Evolutionary conservation across 2,329 filamentous ascomycete genomes (phyloP), one percentile per base, ranked within the genome.

Genomic region (Hawksworthiomyces lignivorus): DNA sequence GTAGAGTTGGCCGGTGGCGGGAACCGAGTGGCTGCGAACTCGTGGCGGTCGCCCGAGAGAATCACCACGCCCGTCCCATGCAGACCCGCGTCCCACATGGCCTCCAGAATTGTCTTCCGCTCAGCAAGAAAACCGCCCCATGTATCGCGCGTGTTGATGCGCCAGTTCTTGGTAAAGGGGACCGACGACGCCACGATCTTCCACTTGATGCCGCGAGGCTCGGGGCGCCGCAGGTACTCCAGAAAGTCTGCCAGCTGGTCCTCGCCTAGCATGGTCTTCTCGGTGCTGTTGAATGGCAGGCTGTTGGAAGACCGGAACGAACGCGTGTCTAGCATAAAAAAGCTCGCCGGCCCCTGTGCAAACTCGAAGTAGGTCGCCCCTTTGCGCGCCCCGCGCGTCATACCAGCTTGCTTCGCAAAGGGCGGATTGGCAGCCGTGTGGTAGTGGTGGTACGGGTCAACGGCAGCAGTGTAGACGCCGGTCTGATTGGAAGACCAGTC

Each of bases 111-210:
- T 42, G 69, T 71, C 41, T 73, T 76, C 14, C 92, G 81, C 67
- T 98, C 92, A 36, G 72, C 66, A 2, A 96, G 70, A 61, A 94
- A 96, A 0, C 90, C 90, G 35, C 87, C 87, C 92, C 92, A 98
- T 0, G 92, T 97, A 57, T 98, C 92, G 47, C 82, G 72, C 3
- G 79, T 80, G 50, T 92, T 90, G 50, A 95, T 77, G 19, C 80
- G 83, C 90, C 92, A 98, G 62, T 98, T 98, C 66, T 95, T 94
- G 7, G 92, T 97, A 59, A 98, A 95, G 0, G 92, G 92, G 5
- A 97, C 84, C 15, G 85, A 89, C 29, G 85, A 89, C 15, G 89
- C 82, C 38, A 98, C 70, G 53, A 98, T 80, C 66, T 97, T 97
- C 90, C 92, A 98, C 55, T 82, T 82, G 0, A 96, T 81, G 1